Conservation (phyloP, 768 basidiomycete genomes). For the Termitomyces sp. region DNA sequence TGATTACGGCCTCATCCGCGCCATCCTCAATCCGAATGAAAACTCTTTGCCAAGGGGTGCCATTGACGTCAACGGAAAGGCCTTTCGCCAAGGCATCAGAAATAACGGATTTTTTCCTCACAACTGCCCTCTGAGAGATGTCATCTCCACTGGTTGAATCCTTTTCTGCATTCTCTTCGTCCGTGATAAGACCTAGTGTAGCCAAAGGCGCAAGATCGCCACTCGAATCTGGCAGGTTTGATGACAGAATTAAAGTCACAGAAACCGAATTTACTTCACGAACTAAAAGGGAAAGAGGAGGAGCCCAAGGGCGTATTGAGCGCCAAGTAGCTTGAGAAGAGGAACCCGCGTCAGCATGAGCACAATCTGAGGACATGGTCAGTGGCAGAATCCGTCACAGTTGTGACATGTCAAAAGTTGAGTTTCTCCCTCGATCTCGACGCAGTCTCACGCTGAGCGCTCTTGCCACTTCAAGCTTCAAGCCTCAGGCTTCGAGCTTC, state of each 20-base stretch:
- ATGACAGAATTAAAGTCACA: slow-evolving; percentile 72
- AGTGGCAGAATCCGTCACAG: not conserved
- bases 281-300: slow-evolving; percentile 66
- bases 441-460: too few relatives aligned
- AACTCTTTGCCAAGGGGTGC: slow-evolving; percentile 73
- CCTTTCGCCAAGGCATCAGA: slow-evolving; percentile 70
- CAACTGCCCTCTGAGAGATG: slow-evolving; percentile 19
- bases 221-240: slow-evolving; percentile 38
- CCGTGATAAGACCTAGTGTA: slow-evolving; percentile 33
- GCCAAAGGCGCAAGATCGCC: slow-evolving; percentile 40
- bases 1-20: slow-evolving; percentile 84
- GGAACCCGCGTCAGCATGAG: slow-evolving; percentile 18
- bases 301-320: slow-evolving; percentile 73
- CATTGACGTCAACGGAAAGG: slow-evolving; percentile 78
- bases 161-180: slow-evolving; percentile 32
- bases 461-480: too few relatives aligned
- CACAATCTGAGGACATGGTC: slow-evolving; percentile 26
- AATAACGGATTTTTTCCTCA: slow-evolving; percentile 43
- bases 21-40: slow-evolving; percentile 78
- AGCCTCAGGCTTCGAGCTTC: not conserved
- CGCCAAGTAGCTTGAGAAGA: slow-evolving; percentile 49
- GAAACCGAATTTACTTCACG: slow-evolving; percentile 86
- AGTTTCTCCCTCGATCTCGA: too few relatives aligned
- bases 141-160: slow-evolving; percentile 32
- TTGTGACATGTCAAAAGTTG: not conserved